Evolutionary conservation across 495 filamentous ascomycete species (phyloP), one percentile per base, ranked within the genome.

Genomic region (Hypomontagnella submonticulosa): DNA sequence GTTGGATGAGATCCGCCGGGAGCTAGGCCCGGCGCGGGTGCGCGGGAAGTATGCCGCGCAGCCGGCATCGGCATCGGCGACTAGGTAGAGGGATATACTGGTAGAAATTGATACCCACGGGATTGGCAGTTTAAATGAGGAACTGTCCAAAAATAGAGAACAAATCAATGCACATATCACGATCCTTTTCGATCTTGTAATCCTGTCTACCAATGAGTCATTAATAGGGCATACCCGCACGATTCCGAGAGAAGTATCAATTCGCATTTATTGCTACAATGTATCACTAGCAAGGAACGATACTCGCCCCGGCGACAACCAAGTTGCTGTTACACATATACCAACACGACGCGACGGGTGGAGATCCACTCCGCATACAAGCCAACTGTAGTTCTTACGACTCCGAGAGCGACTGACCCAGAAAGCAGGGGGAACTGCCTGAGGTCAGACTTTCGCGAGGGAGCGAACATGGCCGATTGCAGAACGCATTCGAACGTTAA

Each of bases 1-100:
- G 82, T 81, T 98, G 55, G 95, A 99, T 73, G 95, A 97, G 78
- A 84, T 99, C 53, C 80, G 94, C 40, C 85, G 86, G 59, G 92
- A 85, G 16, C 75, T 98, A 19, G 94, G 94, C 1, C 88, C 90
- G 27, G 92, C 94, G 27, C 79, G 81, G 58, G 47, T 90, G 8
- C 65, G 65, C 12, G 70, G 70, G 23, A 71, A 56, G 36, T 66
- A 63, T 30, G 48, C 54, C 8, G 46, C 48, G 16, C 56, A 30
- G 51, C 50, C 60, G 15, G 48, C 57, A 10, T 69, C 69, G 13
- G 55, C 67, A 9, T 65, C 62, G 15, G 54, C 59, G 18, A 64
- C 69, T 48, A 48, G 66, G 48, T 70, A 44, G 33, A 46, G n/a
- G 32, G 34, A 48, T 15, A 34, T 32, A 30, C 42, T 58, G 23